Evolutionary conservation across 441 rosid genomes (phyloP).

Genomic region (Croton setiger): DNA sequence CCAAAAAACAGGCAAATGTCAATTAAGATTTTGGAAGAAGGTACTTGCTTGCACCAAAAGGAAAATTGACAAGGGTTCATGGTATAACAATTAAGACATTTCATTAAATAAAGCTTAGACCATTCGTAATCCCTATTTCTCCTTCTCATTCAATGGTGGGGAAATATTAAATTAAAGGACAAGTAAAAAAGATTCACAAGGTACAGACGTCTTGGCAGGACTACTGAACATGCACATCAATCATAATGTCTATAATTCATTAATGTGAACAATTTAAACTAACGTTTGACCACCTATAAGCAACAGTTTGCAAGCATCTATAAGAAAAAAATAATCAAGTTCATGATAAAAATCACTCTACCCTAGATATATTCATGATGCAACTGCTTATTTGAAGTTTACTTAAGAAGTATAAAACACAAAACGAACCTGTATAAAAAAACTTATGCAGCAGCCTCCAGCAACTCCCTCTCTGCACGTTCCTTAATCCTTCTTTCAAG

Average conservation of each 20-base stretch:
- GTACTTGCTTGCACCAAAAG: background rate
- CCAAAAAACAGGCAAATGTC: background rate
- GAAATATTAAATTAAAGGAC: background rate
- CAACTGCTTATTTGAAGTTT: background rate
- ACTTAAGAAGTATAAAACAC: constrained; percentile 17
- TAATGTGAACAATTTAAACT: background rate
- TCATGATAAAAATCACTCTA: constrained; percentile 2
- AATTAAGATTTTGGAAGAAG: background rate
- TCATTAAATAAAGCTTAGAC: background rate
- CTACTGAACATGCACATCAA: background rate
- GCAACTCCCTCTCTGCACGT: constrained; percentile 88
- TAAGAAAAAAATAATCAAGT: background rate
- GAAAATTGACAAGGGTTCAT: background rate
- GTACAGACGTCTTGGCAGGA: background rate
- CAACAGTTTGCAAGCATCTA: background rate
- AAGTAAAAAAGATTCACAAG: background rate
- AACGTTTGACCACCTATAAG: background rate
- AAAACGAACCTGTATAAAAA: constrained; percentile 47
- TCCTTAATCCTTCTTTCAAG: constrained; percentile 93
- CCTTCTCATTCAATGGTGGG: background rate
- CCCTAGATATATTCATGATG: background rate
- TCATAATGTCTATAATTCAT: background rate
- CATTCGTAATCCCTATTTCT: background rate
- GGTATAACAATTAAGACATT: background rate
- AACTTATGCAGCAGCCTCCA: constrained; percentile 81